Evolutionary conservation across 169 alveolate species (phyloP).

Genomic region (Eimeria acervulina): DNA sequence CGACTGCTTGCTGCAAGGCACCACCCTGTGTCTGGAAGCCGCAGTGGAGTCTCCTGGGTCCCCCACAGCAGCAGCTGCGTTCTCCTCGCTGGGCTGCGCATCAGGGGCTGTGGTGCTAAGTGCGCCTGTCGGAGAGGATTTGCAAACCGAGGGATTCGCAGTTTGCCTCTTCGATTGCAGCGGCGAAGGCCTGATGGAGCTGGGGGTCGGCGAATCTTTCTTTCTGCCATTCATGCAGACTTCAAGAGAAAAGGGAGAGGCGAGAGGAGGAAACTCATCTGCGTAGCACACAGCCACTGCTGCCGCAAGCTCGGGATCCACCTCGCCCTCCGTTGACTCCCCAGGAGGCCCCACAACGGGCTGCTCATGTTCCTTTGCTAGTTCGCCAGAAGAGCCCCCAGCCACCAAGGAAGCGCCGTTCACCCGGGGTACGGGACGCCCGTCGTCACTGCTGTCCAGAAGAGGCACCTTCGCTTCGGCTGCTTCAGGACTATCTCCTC

Average conservation of each 20-base stretch:
- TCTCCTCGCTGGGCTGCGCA: background rate
- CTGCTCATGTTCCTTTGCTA: background rate
- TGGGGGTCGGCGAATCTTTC: background rate
- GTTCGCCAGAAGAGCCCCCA: background rate
- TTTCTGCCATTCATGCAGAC: background rate
- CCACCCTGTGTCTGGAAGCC: background rate
- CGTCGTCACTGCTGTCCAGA: background rate
- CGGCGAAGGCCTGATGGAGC: background rate
- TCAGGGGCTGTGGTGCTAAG: background rate
- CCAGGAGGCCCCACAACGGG: background rate
- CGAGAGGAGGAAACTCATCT: constrained; percentile 67
- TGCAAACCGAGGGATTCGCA: background rate
- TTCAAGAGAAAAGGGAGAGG: constrained; percentile 11
- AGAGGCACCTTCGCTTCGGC: background rate
- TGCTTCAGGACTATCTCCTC: background rate
- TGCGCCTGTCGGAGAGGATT: constrained; percentile 5
- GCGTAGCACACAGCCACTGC: constrained; percentile 49
- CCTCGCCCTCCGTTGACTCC: background rate
- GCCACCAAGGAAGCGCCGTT: background rate
- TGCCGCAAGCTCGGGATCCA: constrained; percentile 8
- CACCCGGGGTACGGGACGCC: background rate
- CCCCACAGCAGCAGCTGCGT: background rate
- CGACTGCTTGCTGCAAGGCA: background rate
- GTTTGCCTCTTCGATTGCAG: background rate
- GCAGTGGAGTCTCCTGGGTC: background rate